A percentile compares a stretch with the other conserved stretches of the same genome.
phyloP scores from a whole-genome alignment of 345 rosid species.

The Draba incana region DNA sequence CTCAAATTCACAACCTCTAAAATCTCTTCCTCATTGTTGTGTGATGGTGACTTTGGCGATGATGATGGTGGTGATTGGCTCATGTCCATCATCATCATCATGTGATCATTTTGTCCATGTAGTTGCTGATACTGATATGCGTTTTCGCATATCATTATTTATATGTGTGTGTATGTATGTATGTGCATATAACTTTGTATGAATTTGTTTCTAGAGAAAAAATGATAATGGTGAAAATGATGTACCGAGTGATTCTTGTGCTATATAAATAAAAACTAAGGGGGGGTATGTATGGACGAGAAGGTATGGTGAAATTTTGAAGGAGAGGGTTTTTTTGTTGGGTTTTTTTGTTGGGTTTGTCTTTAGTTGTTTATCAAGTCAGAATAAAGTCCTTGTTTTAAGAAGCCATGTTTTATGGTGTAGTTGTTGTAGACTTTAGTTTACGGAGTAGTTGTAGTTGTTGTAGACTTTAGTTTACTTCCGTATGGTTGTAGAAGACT shows the following conservation, averaged over 20 bases:
- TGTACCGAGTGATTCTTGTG: slow-evolving; percentile 20
- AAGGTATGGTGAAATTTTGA: slow-evolving; percentile 15
- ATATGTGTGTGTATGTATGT: neutral
- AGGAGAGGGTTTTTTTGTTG: neutral
- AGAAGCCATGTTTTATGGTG: too few species aligned
- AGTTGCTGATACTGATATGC: slow-evolving; percentile 38
- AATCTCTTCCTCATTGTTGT: slow-evolving; percentile 45
- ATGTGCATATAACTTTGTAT: neutral
- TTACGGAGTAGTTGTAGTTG: too few species aligned
- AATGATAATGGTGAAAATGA: slow-evolving; percentile 23
- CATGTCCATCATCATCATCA: slow-evolving; percentile 39
- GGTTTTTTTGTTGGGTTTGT: too few species aligned
- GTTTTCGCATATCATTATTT: slow-evolving; percentile 37
- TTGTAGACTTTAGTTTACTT: too few species aligned
- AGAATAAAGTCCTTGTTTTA: too few species aligned
- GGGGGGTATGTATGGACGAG: slow-evolving; percentile 21
- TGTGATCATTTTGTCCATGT: slow-evolving; percentile 31
- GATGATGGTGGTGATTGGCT: slow-evolving; percentile 33
- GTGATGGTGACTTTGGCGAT: slow-evolving; percentile 32
- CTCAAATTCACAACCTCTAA: slow-evolving; percentile 70
- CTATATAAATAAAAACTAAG: neutral
- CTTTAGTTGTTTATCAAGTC: too few species aligned
- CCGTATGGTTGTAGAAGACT: too few species aligned
- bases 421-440: too few species aligned
- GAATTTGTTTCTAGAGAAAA: slow-evolving; percentile 14